Percentiles rank a stretch among this genome's conserved stretches.
Conservation (phyloP, 345 rosid genomes). For the Citrus glauca region DNA sequence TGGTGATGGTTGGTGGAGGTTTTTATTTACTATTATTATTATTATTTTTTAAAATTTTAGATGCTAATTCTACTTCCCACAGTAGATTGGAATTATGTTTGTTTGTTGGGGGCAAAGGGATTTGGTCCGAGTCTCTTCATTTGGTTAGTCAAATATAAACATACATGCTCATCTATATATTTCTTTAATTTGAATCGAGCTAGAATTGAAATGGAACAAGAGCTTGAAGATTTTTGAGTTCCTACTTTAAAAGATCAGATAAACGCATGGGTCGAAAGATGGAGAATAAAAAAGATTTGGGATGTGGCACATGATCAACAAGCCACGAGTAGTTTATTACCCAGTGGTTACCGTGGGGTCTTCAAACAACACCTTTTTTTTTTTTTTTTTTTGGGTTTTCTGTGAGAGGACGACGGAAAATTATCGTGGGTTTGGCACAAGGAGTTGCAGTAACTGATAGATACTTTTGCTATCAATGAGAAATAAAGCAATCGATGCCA, state of each 20-base stretch:
- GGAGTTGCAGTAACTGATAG: neutral
- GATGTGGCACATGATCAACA: neutral
- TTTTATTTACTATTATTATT: neutral
- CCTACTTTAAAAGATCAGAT: slow-evolving; percentile 3
- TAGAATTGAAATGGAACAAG: neutral
- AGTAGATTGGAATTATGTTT: neutral
- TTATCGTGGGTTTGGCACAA: slow-evolving; percentile 22
- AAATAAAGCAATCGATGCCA: slow-evolving; percentile 14
- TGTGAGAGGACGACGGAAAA: neutral
- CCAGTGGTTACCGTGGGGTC: neutral
- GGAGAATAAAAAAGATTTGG: slow-evolving; percentile 6
- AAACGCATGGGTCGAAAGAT: slow-evolving; percentile 4
- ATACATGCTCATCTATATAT: neutral
- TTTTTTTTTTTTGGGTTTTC: neutral
- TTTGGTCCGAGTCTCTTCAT: neutral
- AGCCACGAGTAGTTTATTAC: neutral
- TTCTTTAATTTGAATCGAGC: neutral
- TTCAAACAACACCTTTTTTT: neutral
- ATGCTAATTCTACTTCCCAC: neutral
- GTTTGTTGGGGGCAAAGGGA: neutral
- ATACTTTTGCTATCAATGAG: slow-evolving; percentile 15
- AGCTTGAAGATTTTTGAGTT: neutral
- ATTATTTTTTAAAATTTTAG: neutral
- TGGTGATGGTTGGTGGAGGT: slow-evolving; percentile 18
- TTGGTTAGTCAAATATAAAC: slow-evolving; percentile 20